Conservation (phyloP, 2,329 filamentous ascomycete species). For the Trichoderma cornu-damae region DNA sequence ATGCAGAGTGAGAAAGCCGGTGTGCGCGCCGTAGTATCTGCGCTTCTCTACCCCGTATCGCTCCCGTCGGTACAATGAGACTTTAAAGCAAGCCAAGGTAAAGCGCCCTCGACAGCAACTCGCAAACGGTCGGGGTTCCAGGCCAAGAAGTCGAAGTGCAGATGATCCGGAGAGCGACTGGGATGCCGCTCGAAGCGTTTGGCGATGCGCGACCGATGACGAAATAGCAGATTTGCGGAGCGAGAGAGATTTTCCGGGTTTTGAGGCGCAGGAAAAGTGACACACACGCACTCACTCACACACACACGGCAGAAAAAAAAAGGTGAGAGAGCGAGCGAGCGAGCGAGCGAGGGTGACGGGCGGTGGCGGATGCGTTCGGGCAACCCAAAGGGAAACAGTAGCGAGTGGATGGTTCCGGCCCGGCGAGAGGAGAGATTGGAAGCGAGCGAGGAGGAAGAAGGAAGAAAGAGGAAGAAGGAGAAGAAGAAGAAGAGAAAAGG, state of each 20-base stretch:
- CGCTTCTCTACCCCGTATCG: slow-evolving; percentile 6
- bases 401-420: not conserved
- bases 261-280: no score
- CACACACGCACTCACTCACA: no score
- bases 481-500: not conserved
- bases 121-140: not conserved
- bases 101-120: not conserved
- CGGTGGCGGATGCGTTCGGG: not conserved
- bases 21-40: not conserved
- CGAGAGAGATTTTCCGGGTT: not conserved
- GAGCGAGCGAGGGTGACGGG: not conserved
- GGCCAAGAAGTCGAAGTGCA: not conserved
- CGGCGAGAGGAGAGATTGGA: not conserved
- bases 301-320: not conserved
- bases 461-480: not conserved
- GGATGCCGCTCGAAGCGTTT: not conserved
- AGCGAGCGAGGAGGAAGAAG: not conserved
- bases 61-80: not conserved
- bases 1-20: not conserved
- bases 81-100: not conserved
- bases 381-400: slow-evolving; percentile 1
- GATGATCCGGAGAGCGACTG: not conserved
- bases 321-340: not conserved
- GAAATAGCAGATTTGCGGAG: slow-evolving; percentile 14
- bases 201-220: slow-evolving; percentile 12